These are phyloP conservation scores for Coprinellus aureogranulatus DNA, from an alignment of 768 basidiomycete species.

Conservation along the genomic window DNA sequence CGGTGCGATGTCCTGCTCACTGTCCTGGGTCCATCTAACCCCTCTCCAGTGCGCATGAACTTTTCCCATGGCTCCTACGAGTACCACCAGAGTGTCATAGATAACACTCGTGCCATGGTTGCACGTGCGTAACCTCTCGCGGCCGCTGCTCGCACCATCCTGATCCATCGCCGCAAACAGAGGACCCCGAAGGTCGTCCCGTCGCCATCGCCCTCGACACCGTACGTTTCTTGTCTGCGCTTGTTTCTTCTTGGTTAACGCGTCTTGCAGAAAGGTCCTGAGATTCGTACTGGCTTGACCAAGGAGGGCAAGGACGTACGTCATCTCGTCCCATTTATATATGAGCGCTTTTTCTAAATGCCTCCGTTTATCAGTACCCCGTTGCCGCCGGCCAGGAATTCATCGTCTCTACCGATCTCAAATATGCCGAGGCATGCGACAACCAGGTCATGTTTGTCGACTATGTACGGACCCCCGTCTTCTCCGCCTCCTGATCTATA, in stretches of 20 bases:
- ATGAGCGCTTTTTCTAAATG: background rate
- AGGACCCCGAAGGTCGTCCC: conserved; percentile 77
- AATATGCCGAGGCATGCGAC: conserved; percentile 76
- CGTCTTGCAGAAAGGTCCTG: conserved; percentile 85
- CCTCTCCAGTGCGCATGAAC: conserved; percentile 91
- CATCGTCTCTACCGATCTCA: conserved; percentile 78
- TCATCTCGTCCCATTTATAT: conserved; percentile 16
- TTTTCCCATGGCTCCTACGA: conserved; percentile 99
- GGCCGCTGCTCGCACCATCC: conserved; percentile 1
- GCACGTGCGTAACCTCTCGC: conserved; percentile 49
- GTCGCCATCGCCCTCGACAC: conserved; percentile 98
- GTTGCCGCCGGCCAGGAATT: conserved; percentile 94
- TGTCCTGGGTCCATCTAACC: conserved; percentile 6
- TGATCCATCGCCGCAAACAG: conserved; percentile 30
- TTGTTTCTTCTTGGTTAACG: conserved; percentile 8
- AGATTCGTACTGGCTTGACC: conserved; percentile 97
- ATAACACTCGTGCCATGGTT: conserved; percentile 89
- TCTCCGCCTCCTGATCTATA: background rate
- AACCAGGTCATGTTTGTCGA: conserved; percentile 88
- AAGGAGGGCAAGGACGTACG: conserved; percentile 81
- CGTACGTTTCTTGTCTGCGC: conserved; percentile 42
- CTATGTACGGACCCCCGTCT: conserved; percentile 61
- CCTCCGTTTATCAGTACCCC: conserved; percentile 55
- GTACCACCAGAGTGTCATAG: conserved; percentile 98
- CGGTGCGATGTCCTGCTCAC: conserved; percentile 53